Base-by-base conservation (phyloP, 108 stramenopile species). In the Pseudonitzschia pungens region DNA sequence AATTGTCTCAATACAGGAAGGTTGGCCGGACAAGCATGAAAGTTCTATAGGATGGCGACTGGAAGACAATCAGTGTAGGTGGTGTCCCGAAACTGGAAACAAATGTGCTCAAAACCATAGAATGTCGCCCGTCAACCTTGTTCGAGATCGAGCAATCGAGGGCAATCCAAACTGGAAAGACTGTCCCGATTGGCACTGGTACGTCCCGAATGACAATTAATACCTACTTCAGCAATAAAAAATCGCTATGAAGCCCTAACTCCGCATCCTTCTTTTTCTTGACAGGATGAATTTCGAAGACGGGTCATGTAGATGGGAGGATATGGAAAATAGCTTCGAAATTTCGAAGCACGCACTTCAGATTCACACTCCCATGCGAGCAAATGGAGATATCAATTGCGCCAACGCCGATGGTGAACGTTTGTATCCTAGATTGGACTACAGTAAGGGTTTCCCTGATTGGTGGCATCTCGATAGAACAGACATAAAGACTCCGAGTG, bases 71-170 rank as follows among this genome's bases (percentile, higher is more conserved):
- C 28, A 69, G 4, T 86, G 85, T 41, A 48, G 50, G 44, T 82
- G 72, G 78, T 86, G 85, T 58, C 81, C 85, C 32, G 33, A 54
- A 21, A 65, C 51, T 28, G 73, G 78, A 44, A 79, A 74, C 28
- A 65, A 42, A 12, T 73, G 73, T 57, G 31, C 55, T 18, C 62
- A 48, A 8, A 72, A 79, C 5, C 78, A 79, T 54, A 77, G 83
- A 45, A 79, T 83, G 65, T 86, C 82, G 44, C 90, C 90, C 57
- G 84, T 91, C 52, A 70, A 86, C 55, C 76, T 91, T 70, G 67
- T 78, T 64, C 79, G 87, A 45, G 81, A 91, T 77, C 78, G 80
- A 57, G 84, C 83, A 0, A 62, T 73, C 32, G 41, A 67, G 22
- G 65, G 53, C 22, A 43, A 54, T 27, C 63, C 68, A 1, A 62